Conservation (phyloP, 2,329 filamentous ascomycete species). For the Fusarium cicatricum region DNA sequence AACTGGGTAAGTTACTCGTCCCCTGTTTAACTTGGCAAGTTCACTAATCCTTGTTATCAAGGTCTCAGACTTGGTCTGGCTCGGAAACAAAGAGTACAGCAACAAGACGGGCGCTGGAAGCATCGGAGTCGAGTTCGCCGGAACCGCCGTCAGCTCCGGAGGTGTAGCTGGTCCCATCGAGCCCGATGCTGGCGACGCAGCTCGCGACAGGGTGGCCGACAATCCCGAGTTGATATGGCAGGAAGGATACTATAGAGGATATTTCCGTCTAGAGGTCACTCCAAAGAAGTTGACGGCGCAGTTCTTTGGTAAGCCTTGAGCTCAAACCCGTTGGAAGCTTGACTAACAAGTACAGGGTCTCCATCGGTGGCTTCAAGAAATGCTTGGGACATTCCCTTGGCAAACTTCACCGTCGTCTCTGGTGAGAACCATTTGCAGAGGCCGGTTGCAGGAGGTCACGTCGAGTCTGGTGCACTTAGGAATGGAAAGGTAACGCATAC, state of each 20-base stretch:
- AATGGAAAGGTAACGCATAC: conserved; percentile 52
- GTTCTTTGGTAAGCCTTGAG: conserved; percentile 61
- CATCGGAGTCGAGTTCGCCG: conserved; percentile 71
- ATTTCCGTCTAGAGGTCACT: conserved; percentile 70
- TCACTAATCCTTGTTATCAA: conserved; percentile 57
- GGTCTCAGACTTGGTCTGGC: conserved; percentile 66
- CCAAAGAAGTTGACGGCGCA: conserved; percentile 66
- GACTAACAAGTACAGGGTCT: conserved; percentile 21
- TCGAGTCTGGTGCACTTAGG: conserved; percentile 64
- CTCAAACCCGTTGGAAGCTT: accelerated
- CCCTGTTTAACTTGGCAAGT: not conserved
- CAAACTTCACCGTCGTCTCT: conserved; percentile 72
- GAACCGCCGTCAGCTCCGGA: conserved; percentile 63
- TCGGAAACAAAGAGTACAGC: conserved; percentile 62
- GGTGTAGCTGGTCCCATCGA: conserved; percentile 52
- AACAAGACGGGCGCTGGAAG: conserved; percentile 60
- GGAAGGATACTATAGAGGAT: conserved; percentile 77
- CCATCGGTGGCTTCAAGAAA: conserved; percentile 68
- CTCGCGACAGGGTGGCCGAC: conserved; percentile 40
- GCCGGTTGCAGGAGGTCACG: conserved; percentile 52
- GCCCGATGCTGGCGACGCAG: conserved; percentile 46
- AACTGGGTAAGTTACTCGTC: conserved; percentile 19
- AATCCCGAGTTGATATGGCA: conserved; percentile 77
- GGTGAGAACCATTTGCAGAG: conserved; percentile 66
- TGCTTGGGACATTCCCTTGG: conserved; percentile 69